A percentile compares a stretch with the other conserved stretches of the same genome.
Conservation (phyloP, 495 filamentous ascomycete genomes). For the Parachaetomium inaequale region DNA sequence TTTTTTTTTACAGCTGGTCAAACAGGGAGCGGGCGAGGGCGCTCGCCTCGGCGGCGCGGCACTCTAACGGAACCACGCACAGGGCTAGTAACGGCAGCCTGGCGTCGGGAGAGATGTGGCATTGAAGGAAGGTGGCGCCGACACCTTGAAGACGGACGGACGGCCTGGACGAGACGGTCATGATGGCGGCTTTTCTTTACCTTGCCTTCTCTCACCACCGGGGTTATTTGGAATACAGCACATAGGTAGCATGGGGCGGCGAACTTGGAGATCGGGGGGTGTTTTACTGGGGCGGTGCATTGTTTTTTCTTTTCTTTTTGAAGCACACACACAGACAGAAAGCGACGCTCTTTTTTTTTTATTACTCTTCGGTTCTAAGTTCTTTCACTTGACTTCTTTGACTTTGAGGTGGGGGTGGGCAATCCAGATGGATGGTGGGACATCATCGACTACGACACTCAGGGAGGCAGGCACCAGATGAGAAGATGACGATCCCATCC, state of each 20-base stretch:
- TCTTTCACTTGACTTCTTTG: neutral
- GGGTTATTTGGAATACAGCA: slow-evolving; percentile 14
- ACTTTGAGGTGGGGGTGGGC: neutral
- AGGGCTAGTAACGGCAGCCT: slow-evolving; percentile 12
- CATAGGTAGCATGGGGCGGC: slow-evolving; percentile 25
- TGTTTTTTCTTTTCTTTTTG: slow-evolving; percentile 1
- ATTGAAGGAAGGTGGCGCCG: neutral
- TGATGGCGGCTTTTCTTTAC: neutral
- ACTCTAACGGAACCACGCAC: slow-evolving; percentile 17
- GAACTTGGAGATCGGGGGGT: slow-evolving; percentile 17
- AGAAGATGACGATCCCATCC: neutral
- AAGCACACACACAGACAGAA: neutral
- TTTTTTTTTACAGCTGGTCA: slow-evolving; percentile 24
- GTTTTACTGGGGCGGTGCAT: slow-evolving; percentile 5
- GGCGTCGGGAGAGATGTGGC: neutral
- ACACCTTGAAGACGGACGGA: neutral
- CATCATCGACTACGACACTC: neutral
- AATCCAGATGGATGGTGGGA: neutral
- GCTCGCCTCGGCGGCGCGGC: slow-evolving; percentile 1
- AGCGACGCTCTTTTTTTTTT: neutral
- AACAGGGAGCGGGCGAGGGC: slow-evolving; percentile 22
- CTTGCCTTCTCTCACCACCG: neutral
- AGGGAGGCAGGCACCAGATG: neutral
- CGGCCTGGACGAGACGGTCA: neutral
- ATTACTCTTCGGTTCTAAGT: neutral